A percentile compares a stretch with the other conserved stretches of the same genome.
phyloP scores from a whole-genome alignment of 2,329 filamentous ascomycete genomes.

The Ophiocordyceps camponoti-saundersi region DNA sequence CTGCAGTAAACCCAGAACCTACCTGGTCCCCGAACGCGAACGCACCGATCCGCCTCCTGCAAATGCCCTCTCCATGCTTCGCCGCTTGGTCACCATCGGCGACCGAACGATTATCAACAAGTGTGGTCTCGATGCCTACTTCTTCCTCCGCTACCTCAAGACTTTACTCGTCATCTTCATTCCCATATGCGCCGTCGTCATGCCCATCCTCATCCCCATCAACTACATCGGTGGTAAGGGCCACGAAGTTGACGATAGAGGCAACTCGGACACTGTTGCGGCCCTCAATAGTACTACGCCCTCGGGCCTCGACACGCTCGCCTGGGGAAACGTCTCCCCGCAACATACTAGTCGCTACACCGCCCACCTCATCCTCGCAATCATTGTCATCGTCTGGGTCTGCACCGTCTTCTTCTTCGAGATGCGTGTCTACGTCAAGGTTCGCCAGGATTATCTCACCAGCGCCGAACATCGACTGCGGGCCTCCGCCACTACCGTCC shows the following conservation, averaged over 20 bases:
- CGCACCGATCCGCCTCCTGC: conserved; percentile 58
- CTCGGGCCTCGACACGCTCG: conserved; percentile 62
- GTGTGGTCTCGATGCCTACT: conserved; percentile 91
- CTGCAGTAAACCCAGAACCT: conserved; percentile 62
- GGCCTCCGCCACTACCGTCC: conserved; percentile 86
- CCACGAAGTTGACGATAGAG: conserved; percentile 25
- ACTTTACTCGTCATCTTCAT: conserved; percentile 78
- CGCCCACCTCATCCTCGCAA: conserved; percentile 68
- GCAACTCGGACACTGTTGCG: conserved; percentile 15
- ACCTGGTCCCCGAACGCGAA: conserved; percentile 71
- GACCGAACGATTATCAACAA: conserved; percentile 81
- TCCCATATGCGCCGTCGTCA: conserved; percentile 58
- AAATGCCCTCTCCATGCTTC: conserved; percentile 31
- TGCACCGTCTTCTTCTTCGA: conserved; percentile 80
- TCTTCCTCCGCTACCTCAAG: conserved; percentile 77
- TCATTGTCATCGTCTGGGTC: conserved; percentile 66
- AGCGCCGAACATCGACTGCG: conserved; percentile 86
- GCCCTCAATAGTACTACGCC: conserved; percentile 10
- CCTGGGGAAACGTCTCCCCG: conserved; percentile 71
- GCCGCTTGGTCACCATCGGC: conserved; percentile 48
- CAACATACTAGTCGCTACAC: conserved; percentile 54
- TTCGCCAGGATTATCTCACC: conserved; percentile 87
- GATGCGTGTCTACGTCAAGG: conserved; percentile 71
- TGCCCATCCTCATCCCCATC: conserved; percentile 74
- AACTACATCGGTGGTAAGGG: conserved; percentile 61